These are phyloP conservation scores for Volvariella volvacea DNA, from an alignment of 1,284 basidiomycete species.

Conservation along the genomic window DNA sequence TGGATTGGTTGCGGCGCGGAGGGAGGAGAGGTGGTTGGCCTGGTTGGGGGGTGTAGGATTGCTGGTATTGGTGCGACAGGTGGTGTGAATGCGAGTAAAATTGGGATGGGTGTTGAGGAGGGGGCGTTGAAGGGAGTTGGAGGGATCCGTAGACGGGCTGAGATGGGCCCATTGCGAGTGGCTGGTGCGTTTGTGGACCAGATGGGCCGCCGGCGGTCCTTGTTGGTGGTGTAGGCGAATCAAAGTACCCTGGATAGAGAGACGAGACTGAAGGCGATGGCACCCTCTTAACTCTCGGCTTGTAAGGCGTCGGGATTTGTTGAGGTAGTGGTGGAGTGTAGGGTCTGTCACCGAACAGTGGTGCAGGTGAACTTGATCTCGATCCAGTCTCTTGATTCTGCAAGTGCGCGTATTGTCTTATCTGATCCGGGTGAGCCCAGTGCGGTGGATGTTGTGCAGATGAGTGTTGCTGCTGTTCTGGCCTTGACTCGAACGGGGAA, in stretches of 20 bases:
- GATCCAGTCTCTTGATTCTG: conserved; percentile 11
- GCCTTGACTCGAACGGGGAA: conserved; percentile 51
- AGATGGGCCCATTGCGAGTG: conserved; percentile 21
- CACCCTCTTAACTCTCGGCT: conserved; percentile 55
- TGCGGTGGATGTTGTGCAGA: conserved; percentile 17
- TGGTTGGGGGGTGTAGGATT: neutral
- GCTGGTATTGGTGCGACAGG: too few relatives aligned
- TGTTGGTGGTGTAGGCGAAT: conserved; percentile 12
- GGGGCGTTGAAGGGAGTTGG: neutral
- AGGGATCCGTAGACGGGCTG: conserved; percentile 10
- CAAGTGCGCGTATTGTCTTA: conserved; percentile 18
- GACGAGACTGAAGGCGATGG: conserved; percentile 29
- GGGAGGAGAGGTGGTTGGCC: neutral
- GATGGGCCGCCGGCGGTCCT: conserved; percentile 21
- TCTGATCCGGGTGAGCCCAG: conserved; percentile 33
- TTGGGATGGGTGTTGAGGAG: neutral
- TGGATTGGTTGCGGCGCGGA: neutral
- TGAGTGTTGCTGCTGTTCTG: conserved; percentile 17
- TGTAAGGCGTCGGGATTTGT: conserved; percentile 49
- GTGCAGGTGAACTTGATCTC: conserved; percentile 32
- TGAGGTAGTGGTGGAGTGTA: conserved; percentile 40
- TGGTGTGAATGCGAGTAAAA: too few relatives aligned
- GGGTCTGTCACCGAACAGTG: conserved; percentile 24
- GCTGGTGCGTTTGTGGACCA: conserved; percentile 34
- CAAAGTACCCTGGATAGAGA: conserved; percentile 8